Percentiles rank a stretch among this genome's conserved stretches.
phyloP scores from a whole-genome alignment of 768 basidiomycete species.

The Pisolithus marmoratus region DNA sequence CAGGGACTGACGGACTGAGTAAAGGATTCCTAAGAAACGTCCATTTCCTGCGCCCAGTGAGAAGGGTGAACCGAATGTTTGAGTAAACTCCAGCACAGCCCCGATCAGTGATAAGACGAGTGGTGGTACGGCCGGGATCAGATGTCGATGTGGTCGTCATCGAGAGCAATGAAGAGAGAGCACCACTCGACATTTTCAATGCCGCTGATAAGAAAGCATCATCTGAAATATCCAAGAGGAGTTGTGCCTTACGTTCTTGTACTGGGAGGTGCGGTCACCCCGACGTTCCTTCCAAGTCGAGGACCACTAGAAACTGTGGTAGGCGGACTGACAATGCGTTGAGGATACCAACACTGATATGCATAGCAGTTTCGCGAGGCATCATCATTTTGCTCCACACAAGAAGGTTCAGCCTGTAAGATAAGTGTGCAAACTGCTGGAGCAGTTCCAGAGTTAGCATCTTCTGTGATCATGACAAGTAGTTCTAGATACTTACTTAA shows the following conservation, averaged over 20 bases:
- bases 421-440: too few relatives aligned
- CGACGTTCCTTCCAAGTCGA: too few relatives aligned
- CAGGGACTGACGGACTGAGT: slow-evolving; percentile 43
- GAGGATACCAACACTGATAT: too few relatives aligned
- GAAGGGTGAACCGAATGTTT: slow-evolving; percentile 41
- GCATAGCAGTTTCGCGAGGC: slow-evolving; percentile 34
- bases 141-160: slow-evolving; percentile 27
- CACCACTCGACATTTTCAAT: slow-evolving; percentile 27
- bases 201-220: slow-evolving; percentile 40
- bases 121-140: slow-evolving; percentile 22
- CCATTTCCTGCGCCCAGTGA: slow-evolving; percentile 58
- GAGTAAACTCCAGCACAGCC: slow-evolving; percentile 32
- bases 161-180: slow-evolving; percentile 31
- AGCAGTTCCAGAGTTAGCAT: too few relatives aligned
- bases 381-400: too few relatives aligned
- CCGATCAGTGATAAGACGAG: slow-evolving; percentile 34
- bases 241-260: too few relatives aligned
- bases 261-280: too few relatives aligned
- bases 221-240: too few relatives aligned
- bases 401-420: too few relatives aligned
- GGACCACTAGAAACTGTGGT: too few relatives aligned
- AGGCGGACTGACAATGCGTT: slow-evolving; percentile 58
- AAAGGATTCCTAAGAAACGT: slow-evolving; percentile 72
- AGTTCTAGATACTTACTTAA: too few relatives aligned
- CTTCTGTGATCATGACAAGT: too few relatives aligned